Percentiles rank a stretch among this genome's conserved stretches.
These are phyloP conservation scores for Arctium minus DNA, from an alignment of 129 eudicot genomes.

Conservation along the genomic window DNA sequence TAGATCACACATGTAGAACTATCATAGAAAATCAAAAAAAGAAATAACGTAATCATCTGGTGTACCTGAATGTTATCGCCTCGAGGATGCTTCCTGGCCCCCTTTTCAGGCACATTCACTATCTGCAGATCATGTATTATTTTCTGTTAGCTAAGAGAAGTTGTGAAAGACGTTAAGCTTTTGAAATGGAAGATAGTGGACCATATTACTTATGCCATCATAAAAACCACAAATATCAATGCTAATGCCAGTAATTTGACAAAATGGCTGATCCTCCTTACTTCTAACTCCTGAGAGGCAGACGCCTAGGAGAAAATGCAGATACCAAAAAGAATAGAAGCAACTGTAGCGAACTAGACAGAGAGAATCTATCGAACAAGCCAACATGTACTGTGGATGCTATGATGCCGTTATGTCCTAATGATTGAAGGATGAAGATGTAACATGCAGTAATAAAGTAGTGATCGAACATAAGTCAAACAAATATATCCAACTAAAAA, in stretches of 20 bases:
- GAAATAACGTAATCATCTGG: not conserved
- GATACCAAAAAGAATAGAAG: not conserved
- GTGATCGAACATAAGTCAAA: not conserved
- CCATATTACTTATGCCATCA: not conserved
- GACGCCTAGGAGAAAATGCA: not conserved
- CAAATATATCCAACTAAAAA: not conserved
- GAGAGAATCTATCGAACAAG: not conserved
- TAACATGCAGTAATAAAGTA: too few species aligned
- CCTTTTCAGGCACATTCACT: conserved; percentile 91
- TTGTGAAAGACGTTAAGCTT: not conserved
- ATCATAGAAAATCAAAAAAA: not conserved
- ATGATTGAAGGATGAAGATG: not conserved
- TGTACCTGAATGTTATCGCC: conserved; percentile 83
- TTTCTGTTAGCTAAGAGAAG: not conserved
- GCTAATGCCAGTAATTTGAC: not conserved
- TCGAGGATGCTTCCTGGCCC: conserved; percentile 92
- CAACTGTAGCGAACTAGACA: not conserved
- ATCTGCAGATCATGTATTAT: conserved; percentile 46
- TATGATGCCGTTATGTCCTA: not conserved
- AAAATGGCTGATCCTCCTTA: not conserved
- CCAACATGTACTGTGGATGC: not conserved
- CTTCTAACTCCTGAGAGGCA: not conserved
- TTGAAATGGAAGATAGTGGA: not conserved
- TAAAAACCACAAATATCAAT: not conserved
- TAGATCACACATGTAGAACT: not conserved